Base-by-base conservation (phyloP, 2,329 filamentous ascomycete genomes). In the Fonsecaea pedrosoi region DNA sequence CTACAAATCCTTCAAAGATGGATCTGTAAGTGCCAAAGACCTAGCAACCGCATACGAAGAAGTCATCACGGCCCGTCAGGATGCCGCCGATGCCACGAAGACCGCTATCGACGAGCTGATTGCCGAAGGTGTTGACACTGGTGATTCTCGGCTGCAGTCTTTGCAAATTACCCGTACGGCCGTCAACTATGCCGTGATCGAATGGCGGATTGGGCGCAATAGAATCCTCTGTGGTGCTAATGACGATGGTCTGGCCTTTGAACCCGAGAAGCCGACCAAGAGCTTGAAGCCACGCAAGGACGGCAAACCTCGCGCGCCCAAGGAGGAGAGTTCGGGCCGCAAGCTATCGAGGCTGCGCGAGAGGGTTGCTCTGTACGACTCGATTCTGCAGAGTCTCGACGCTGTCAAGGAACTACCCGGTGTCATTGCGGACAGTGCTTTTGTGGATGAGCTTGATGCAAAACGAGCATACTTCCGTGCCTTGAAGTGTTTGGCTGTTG, bases 201-300 rank as follows among this genome's bases (percentile, higher is more conserved):
- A 92, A 75, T 98, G 94, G 94, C 87, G 95, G 77, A 92, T 98
- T 70, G 94, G 94, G 32, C 89, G 95, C 56, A 98, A 99, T 78
- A 86, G 95, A 62, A 90, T 97, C 0, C 82, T 99, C 69, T 92
- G 92, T 60, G 94, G 94, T n/a, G 82, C 86, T 6, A 84, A 86
- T 6, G 85, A 90, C 62, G 94, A 98, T 73, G 94, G 94, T 2
- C 85, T 92, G 15, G 78, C 85, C 1, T 83, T 88, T 66, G 78
- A 82, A 34, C 70, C 80, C 13, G 78, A 82, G 54, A 71, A 71
- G 54, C 73, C 74, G 21, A 83, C 82, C 69, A 85, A 86, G 69
- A 76, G 82, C 40, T 87, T 87, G 74, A 83, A 82, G 54, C 78
- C 78, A 59, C 84, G 84, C 65, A 82, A 82, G 69, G 80, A 83